Evolutionary conservation across 2,329 filamentous ascomycete species (phyloP).

Genomic region (Stachybotrys echinatus): DNA sequence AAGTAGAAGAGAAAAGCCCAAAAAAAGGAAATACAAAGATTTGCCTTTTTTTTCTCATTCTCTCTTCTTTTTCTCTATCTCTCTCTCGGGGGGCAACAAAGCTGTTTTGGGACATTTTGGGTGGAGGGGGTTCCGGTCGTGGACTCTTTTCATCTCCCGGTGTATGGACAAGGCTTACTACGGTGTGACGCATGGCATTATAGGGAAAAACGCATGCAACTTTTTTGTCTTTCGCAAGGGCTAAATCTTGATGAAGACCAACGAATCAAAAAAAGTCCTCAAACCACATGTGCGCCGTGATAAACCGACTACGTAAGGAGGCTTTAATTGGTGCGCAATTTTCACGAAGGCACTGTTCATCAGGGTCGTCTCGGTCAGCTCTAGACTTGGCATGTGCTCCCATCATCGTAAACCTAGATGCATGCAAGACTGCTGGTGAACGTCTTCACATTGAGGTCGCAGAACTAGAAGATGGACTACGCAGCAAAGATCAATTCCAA

Average conservation of each 20-base stretch:
- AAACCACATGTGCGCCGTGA: constrained; percentile 1
- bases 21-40: neutral
- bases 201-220: constrained; percentile 29
- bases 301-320: too few species aligned
- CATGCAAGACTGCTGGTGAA: too few species aligned
- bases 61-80: neutral
- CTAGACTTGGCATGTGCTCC: too few species aligned
- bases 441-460: too few species aligned
- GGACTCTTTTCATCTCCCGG: constrained; percentile 27
- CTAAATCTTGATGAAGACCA: constrained; percentile 27
- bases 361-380: too few species aligned
- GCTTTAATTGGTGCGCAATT: too few species aligned
- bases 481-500: too few species aligned
- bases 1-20: constrained; percentile 5
- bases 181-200: constrained; percentile 31
- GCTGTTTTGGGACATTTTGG: constrained; percentile 9
- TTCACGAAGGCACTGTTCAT: too few species aligned
- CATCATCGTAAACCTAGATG: too few species aligned
- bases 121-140: constrained; percentile 16
- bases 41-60: neutral
- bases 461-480: too few species aligned
- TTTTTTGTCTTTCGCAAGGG: constrained; percentile 23
- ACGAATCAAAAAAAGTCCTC: constrained; percentile 25
- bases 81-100: neutral
- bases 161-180: constrained; percentile 25